Base-by-base conservation (phyloP, 192 early-diverging fungal species). In the Podila clonocystis region DNA sequence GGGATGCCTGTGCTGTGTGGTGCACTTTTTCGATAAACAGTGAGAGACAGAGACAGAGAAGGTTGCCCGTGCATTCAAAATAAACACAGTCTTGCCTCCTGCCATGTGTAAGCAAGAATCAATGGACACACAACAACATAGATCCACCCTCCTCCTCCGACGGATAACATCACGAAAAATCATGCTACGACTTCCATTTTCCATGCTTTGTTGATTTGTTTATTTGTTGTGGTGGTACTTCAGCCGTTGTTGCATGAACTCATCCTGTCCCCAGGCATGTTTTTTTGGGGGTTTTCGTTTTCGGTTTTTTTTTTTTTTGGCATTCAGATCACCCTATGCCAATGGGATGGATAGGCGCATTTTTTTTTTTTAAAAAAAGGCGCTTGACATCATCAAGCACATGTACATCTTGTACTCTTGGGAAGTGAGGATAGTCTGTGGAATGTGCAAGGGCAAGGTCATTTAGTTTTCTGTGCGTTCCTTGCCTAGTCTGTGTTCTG, bases 31-130 rank as follows among this genome's bases (percentile, higher is more conserved):
- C 50, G n/a, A 52, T 17, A 55, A 24, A 55, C 22, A 2, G 52
- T 9, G 17, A 55, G 24, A 55, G 52, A n/a, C 2, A 55, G 20
- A 9, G 52, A 22, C 19, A 52, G 22, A 52, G n/a, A 55, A 55
- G n/a, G 52, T 55, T 55, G 52, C 52, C 52, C 52, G 52, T 55
- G 52, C 52, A 55, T 55, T 55, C 52, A 45, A 45, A 45, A 2
- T 0, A 45, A 45, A 45, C 41, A 45, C 41, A 1, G 15, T 45
- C 41, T 45, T 45, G 52, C 22, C 52, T 45, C 41, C 17, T 45
- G 52, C 52, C 52, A 55, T 55, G 52, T 55, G 52, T 55, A 55
- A 55, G 52, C 52, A 55, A 24, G 41, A 41, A 41, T 41, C 15
- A 17, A 36, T 36, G 34, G 34, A 36, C 34, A 36, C 34, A 36